Evolutionary conservation across 345 rosid species (phyloP).

Genomic region (Odontarrhena argentea): DNA sequence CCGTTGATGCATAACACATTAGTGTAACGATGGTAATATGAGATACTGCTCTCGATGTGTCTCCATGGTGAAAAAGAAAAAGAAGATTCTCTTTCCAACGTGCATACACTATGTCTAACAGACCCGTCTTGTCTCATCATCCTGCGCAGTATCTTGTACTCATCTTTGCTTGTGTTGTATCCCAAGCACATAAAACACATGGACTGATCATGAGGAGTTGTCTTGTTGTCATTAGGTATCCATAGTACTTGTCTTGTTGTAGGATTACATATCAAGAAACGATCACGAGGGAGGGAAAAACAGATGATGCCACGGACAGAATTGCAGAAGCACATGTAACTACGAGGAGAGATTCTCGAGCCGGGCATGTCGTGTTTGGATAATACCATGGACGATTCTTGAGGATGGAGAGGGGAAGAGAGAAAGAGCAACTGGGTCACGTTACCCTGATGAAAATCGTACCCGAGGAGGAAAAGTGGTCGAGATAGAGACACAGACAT

Average conservation of each 20-base stretch:
- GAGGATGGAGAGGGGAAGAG: neutral
- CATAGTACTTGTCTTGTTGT: constrained; percentile 1
- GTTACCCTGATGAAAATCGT: neutral
- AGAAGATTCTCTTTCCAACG: neutral
- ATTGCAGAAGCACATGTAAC: neutral
- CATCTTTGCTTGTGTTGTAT: neutral
- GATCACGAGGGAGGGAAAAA: neutral
- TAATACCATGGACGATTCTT: neutral
- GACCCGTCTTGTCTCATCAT: neutral
- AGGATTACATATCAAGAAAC: neutral
- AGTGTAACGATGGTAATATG: neutral
- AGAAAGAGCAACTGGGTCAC: neutral
- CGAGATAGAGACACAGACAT: neutral
- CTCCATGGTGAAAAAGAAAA: neutral
- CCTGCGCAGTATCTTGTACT: neutral
- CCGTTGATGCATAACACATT: neutral
- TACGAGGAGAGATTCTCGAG: neutral
- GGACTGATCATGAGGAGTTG: too few relatives aligned
- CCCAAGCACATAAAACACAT: neutral
- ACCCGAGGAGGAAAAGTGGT: neutral
- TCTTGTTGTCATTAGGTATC: neutral
- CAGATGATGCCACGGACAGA: neutral
- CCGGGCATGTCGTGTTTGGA: neutral
- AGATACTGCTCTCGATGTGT: neutral
- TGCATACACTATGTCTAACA: neutral